phyloP scores from a whole-genome alignment of 768 basidiomycete genomes.

The Coprinopsis marcescibilis region DNA sequence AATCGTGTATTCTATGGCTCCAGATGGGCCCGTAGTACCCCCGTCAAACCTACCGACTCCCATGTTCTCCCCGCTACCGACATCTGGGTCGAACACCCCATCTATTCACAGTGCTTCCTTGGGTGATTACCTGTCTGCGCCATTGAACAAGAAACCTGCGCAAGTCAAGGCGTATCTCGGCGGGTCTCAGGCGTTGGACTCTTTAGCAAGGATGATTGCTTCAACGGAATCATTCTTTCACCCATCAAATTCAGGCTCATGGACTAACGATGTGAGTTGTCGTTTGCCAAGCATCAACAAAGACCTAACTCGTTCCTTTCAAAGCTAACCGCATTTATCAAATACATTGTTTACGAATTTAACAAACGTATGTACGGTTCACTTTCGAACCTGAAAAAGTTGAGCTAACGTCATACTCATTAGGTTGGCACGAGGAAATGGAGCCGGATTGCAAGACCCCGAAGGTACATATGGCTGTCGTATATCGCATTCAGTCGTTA shows the following conservation, averaged over 20 bases:
- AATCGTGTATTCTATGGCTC: constrained; percentile 85
- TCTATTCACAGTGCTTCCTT: constrained; percentile 39
- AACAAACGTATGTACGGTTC: constrained; percentile 53
- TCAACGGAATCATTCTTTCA: constrained; percentile 91
- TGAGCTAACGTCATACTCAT: neutral
- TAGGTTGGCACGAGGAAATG: constrained; percentile 78
- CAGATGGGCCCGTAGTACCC: constrained; percentile 51
- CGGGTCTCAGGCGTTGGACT: constrained; percentile 81
- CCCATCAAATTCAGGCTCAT: constrained; percentile 79
- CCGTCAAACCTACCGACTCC: constrained; percentile 68
- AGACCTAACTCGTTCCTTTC: neutral
- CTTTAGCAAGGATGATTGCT: constrained; percentile 77
- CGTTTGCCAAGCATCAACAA: neutral
- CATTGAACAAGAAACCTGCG: constrained; percentile 42
- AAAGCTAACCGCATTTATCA: constrained; percentile 80
- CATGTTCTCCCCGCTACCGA: constrained; percentile 57
- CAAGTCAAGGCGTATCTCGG: constrained; percentile 58
- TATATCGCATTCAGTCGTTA: neutral
- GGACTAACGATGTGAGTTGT: constrained; percentile 64
- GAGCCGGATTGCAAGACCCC: constrained; percentile 78
- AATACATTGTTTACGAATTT: constrained; percentile 79
- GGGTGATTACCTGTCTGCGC: constrained; percentile 55
- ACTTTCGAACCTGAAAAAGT: constrained; percentile 8
- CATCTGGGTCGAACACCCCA: constrained; percentile 55
- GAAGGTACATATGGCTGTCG: constrained; percentile 26